Base-by-base conservation (phyloP, 2,329 filamentous ascomycete species). In the Drechslerella coelobrocha region DNA sequence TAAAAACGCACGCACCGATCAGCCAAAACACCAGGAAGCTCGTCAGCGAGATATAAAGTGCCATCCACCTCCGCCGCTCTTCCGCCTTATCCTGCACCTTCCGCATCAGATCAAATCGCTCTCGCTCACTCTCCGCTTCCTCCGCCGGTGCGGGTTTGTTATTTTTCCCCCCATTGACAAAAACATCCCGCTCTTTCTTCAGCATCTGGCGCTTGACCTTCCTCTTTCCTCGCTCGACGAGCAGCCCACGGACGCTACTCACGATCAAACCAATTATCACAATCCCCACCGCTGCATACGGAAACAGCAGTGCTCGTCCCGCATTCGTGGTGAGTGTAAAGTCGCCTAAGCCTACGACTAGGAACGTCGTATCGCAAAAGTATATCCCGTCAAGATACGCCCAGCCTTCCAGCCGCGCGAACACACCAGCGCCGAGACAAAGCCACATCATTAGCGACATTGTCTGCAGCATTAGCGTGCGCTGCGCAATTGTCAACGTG, bases 381-480 rank as follows among this genome's bases (percentile, higher is more conserved):
- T 92, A 92, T 1, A 92, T 81, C 1, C 86, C 86, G 75, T 97
- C 90, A 0, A 90, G 85, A 76, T 89, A 96, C 19, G 82, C 81
- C 87, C 92, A 94, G 2, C 80, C 83, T 72, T 96, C 88, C 2
- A 94, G 83, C 1, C 81, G 81, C 4, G 86, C 85, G 76, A 94
- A 96, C 0, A 96, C 80, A 0, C 88, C 84, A 0, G 88, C 91
- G 0, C 92, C 92, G 1, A 91, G 79, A 0, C 90, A 86, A 0
- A 97, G 81, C 82, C 94, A 96, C 51, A 90, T 80, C 55, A 96
- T 87, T 76, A 95, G 90, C 61, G 89, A 81, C 79, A 95, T 95
- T 0, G 91, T 96, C 79, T 97, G 92, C 26, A 96, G 80, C 82
- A 97, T 96, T 21, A 97, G 81, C 0, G 91, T 96, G 8, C 92